A percentile compares a stretch with the other conserved stretches of the same genome.
Evolutionary conservation across 179 eudicot species (phyloP).

Genomic region (Amaranthus tricolor): DNA sequence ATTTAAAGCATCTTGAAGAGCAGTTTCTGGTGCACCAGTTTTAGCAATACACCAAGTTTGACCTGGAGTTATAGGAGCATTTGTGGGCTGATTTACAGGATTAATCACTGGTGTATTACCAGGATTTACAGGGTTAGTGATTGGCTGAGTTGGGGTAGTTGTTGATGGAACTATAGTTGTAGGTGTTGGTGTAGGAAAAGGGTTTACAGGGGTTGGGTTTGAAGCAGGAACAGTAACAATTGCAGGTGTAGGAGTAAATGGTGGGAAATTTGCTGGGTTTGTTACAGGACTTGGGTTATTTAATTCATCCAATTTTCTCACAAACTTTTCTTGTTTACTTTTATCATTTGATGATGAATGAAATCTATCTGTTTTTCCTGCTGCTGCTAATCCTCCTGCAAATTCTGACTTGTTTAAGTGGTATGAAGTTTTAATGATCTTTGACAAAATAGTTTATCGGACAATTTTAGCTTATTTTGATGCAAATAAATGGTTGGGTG

Average conservation of each 20-base stretch:
- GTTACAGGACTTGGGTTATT: slow-evolving; percentile 32
- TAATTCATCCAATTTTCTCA: slow-evolving; percentile 31
- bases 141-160: slow-evolving; percentile 34
- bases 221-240: slow-evolving; percentile 57
- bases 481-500: no score
- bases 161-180: slow-evolving; percentile 36
- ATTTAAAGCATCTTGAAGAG: slow-evolving; percentile 68
- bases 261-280: slow-evolving; percentile 49
- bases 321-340: slow-evolving; percentile 32
- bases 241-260: slow-evolving; percentile 50
- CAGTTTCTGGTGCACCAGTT: slow-evolving; percentile 48
- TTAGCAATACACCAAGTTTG: slow-evolving; percentile 87
- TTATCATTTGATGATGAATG: slow-evolving; percentile 22
- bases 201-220: slow-evolving; percentile 36
- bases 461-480: no score
- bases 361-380: slow-evolving; percentile 18
- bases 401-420: not conserved
- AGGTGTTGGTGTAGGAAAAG: slow-evolving; percentile 26
- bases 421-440: no score
- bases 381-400: slow-evolving; percentile 29
- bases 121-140: slow-evolving; percentile 28
- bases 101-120: slow-evolving; percentile 20
- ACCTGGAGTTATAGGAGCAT: slow-evolving; percentile 41
- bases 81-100: slow-evolving; percentile 33
- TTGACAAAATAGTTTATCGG: no score